Evolutionary conservation across 345 rosid genomes (phyloP).

Genomic region (Acer campestre): DNA sequence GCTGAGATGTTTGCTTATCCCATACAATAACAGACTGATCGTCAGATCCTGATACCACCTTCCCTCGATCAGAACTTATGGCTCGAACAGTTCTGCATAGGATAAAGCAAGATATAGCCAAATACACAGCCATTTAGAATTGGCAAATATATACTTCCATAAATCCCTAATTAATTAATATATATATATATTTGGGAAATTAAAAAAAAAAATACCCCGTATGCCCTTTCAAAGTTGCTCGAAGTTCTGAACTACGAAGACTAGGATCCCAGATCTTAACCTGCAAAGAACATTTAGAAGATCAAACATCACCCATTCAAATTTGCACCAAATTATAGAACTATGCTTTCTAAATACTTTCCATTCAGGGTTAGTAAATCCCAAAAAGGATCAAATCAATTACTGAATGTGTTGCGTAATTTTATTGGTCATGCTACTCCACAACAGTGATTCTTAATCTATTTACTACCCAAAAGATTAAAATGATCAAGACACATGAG

Average conservation of each 20-base stretch:
- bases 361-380: slow-evolving; percentile 18
- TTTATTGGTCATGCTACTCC: not conserved
- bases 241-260: slow-evolving; percentile 95
- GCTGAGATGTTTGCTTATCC: slow-evolving; percentile 95
- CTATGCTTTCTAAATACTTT: slow-evolving; percentile 3
- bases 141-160: not conserved
- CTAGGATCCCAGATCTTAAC: slow-evolving; percentile 99
- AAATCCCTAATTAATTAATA: not conserved
- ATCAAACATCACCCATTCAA: slow-evolving; percentile 19
- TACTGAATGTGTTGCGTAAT: not conserved
- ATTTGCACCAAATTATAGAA: slow-evolving; percentile 23
- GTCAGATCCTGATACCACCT: slow-evolving; percentile 98
- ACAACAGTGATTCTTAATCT: not conserved
- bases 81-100: slow-evolving; percentile 85
- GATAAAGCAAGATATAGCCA: slow-evolving; percentile 2
- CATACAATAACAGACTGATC: slow-evolving; percentile 94
- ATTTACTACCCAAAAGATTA: not conserved
- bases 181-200: not conserved
- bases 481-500: not conserved
- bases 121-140: slow-evolving; percentile 15
- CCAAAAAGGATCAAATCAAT: not conserved
- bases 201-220: slow-evolving; percentile 52
- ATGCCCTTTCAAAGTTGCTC: slow-evolving; percentile 93
- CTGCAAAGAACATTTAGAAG: slow-evolving; percentile 45
- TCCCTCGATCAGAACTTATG: slow-evolving; percentile 96